Evolutionary conservation across 1,284 basidiomycete genomes (phyloP), one percentile per base, ranked within the genome.

Genomic region (Rhodotorula sp.): DNA sequence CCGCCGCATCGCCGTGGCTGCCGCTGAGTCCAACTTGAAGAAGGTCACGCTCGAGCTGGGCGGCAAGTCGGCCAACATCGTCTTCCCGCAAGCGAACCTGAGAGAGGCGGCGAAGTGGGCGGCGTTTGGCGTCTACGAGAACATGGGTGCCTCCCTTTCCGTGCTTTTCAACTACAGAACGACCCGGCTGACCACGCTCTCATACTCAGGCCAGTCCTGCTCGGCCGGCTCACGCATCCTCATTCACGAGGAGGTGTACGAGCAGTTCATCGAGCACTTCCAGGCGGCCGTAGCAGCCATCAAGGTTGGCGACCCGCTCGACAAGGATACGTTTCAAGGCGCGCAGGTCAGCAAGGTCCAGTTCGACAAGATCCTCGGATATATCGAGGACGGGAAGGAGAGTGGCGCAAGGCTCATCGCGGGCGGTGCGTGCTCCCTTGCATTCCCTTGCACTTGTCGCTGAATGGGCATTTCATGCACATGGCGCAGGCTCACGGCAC

Each of bases 191-290:
- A n/a, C n/a, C n/a, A 39, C 39, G 39, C 39, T 39, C 39, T 7
- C n/a, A n/a, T n/a, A n/a, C n/a, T n/a, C 39, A 22, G 39, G 91
- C 61, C 91, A 94, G 82, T 87, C 87, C 22, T 95, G 93, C 83
- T 91, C 89, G 77, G 91, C 92, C 34, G 90, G 91, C n/a, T 89
- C 91, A 8, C 88, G 93, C 70, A 89, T 94, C 80, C 95, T 88
- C 81, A 91, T 96, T 7, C 91, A 96, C 81, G 75, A 78, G 55
- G 19, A 34, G n/a, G 72, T 94, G 80, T 94, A 94, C 82, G 90
- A 94, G 82, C 82, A 88, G 78, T 91, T 92, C 84, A 77, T 81
- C 76, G 76, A 77, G 66, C 75, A 75, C 66, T 90, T 92, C 82
- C 85, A 86, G 2, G 85, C 82, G 51, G 85, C 86, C 81, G 85